These are phyloP conservation scores for Aspergillus brasiliensis DNA, from an alignment of 2,329 filamentous ascomycete genomes.

Conservation along the genomic window DNA sequence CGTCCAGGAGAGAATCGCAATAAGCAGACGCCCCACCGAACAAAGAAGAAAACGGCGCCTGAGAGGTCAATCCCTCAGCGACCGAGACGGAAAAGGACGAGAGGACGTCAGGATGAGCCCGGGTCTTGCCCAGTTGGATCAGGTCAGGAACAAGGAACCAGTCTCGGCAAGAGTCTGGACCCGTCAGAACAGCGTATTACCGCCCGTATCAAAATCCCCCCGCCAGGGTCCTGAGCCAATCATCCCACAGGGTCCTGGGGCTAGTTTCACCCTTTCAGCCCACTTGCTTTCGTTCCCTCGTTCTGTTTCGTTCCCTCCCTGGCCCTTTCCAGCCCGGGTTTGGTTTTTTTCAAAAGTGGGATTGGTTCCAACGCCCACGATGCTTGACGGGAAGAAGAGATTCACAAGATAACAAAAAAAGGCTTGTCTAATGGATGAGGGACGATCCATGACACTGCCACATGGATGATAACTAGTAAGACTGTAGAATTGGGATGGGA, in stretches of 20 bases:
- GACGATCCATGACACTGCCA: background rate
- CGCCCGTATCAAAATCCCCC: background rate
- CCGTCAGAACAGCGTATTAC: background rate
- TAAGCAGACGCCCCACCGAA: slow-evolving; percentile 1
- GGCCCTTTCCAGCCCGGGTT: background rate
- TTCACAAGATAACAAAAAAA: background rate
- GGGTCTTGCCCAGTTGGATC: background rate
- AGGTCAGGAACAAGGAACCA: slow-evolving; percentile 5
- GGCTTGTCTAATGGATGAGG: background rate
- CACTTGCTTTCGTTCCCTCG: background rate
- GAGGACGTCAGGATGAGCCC: background rate
- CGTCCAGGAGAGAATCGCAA: slow-evolving; percentile 5
- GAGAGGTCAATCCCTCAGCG: background rate
- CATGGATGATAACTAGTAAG: background rate
- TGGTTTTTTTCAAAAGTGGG: background rate
- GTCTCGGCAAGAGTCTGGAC: background rate
- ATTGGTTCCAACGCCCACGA: background rate
- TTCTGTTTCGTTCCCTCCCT: background rate
- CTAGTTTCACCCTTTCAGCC: background rate
- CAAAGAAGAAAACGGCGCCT: background rate
- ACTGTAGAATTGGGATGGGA: background rate
- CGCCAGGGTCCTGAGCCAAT: slow-evolving; percentile 7
- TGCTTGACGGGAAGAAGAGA: background rate
- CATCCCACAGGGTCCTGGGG: slow-evolving; percentile 7
- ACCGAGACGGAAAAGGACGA: background rate